Base-by-base conservation (phyloP, 768 basidiomycete genomes). In the Russula sp. region DNA sequence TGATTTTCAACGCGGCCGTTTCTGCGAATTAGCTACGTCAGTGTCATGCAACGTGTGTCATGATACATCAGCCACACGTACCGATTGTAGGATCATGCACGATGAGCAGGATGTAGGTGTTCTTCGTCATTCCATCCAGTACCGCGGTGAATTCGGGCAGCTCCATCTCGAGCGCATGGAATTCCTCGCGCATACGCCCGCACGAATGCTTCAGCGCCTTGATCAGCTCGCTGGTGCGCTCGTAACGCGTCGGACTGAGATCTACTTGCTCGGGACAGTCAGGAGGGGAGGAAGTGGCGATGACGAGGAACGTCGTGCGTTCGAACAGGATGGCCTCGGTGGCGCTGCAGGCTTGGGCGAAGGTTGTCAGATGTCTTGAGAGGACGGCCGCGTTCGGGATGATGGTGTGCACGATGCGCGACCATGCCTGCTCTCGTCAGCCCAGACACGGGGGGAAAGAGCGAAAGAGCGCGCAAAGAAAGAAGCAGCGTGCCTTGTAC, bases 291-390 rank as follows among this genome's bases (percentile, higher is more conserved):
- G 89, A 89, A 2, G 90, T 90, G 5, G 96, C 94, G 66, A 99
- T 94, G 68, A 99, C 95, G 58, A 99, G 88, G 78, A 98, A 98
- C 37, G 97, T 98, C 9, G 94, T 95, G 56, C 92, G 88, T 72
- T 99, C 97, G 70, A 99, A 98, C 45, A 98, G 84, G 69, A 98
- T 87, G 61, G 94, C 92, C 74, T 99, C 97, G 0, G 89, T 90
- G 6, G 95, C 94, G 66, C 83, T 88, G 72, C 94, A 94, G 1
- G 93, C 86, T 52, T 85, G 80, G 14, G 94, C 90, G 63, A 98
- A 89, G 55, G 86, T 91, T 7, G 86, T 83, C 18, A 99, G 83
- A 68, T 98, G 94, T 66, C 82, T 86, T 2, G 89, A 86, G 45
- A 99, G 87, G 50, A 93, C 85, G n/a, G 85, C 77, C 40, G 92